Evolutionary conservation across 2,329 filamentous ascomycete species (phyloP), one percentile per base, ranked within the genome.

Genomic region (Exophiala dermatitidis): DNA sequence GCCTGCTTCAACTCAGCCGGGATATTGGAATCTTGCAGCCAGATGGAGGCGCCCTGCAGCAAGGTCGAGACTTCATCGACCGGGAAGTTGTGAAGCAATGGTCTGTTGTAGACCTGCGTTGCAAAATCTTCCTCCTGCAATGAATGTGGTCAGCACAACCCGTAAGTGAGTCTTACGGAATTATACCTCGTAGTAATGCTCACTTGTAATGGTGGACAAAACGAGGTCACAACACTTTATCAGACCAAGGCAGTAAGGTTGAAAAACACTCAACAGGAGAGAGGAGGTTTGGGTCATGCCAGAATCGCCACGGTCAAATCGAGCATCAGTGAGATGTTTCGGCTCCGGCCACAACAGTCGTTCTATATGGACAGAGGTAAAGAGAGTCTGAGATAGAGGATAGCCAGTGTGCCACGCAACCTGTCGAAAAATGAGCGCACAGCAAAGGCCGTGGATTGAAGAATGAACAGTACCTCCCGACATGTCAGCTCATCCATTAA

Each of bases 341-440:
- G 87, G 84, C 31, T 79, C 76, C 0, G 87, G 84, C 72, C 83
- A 86, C 55, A 95, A 73, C 10, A 98, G 76, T 46, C 82, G 83
- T 63, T 96, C 90, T 52, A 97, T 81, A 68, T 98, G 93, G 33
- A 95, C 77, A 48, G 89, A 95, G 3, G 90, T 96, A 67, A 97
- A 90, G 1, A 98, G 74, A 0, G 93, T 97, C 68, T 97, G 93
- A 1, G 91, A 94, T 5, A 98, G 79, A 1, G 93, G 90, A 65
- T 95, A 90, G n/a, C 94, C 93, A 63, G 88, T 82, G 67, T 97
- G 90, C 90, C 94, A 98, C 58, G 90, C 88, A 81, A 95, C 94
- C 85, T 93, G 64, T 26, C 10, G 34, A 41, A 9, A 33, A 5
- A 29, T 37, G 32, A 9, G 53, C 49, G 50, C 53, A 30, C 44